Evolutionary conservation across 805 yeast species (phyloP).

Genomic region (Lipomyces orientalis): DNA sequence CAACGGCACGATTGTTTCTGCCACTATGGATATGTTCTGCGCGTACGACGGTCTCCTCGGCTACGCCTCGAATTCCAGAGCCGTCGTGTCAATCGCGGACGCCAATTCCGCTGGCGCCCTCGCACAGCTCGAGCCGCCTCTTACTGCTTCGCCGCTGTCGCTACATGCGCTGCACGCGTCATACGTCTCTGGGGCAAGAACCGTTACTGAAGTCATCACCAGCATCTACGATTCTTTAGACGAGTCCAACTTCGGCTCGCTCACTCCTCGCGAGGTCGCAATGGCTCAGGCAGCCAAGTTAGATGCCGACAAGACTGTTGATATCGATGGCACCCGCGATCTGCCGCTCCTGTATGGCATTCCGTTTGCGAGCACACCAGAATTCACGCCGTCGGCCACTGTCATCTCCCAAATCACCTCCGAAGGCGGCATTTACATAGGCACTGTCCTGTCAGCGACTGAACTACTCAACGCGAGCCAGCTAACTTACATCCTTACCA

Average conservation of each 20-base stretch:
- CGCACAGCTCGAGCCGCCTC: constrained; percentile 19
- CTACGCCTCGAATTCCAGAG: constrained; percentile 35
- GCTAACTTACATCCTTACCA: constrained; percentile 24
- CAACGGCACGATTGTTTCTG: constrained; percentile 36
- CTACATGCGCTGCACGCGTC: constrained; percentile 10
- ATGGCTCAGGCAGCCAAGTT: constrained; percentile 16
- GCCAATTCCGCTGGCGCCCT: constrained; percentile 15
- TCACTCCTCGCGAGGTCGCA: constrained; percentile 3
- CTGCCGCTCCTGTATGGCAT: constrained; percentile 31
- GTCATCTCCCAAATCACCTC: constrained; percentile 27
- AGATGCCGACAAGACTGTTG: constrained; percentile 18
- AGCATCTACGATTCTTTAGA: constrained; percentile 11
- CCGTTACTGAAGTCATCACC: constrained; percentile 4
- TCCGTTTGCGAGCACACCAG: constrained; percentile 34
- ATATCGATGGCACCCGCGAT: constrained; percentile 29
- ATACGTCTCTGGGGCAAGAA: constrained; percentile 10
- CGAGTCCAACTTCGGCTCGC: constrained; percentile 3
- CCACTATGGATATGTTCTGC: constrained; percentile 38
- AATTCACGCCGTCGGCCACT: constrained; percentile 23
- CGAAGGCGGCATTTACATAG: constrained; percentile 30
- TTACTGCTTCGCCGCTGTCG: not conserved
- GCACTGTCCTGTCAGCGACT: constrained; percentile 11
- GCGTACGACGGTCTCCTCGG: constrained; percentile 43
- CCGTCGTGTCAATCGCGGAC: constrained; percentile 22
- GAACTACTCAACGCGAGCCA: constrained; percentile 15